Percentiles rank a stretch among this genome's conserved stretches.
These are phyloP conservation scores for Naganishia friedmannii DNA, from an alignment of 768 basidiomycete genomes.

Conservation along the genomic window DNA sequence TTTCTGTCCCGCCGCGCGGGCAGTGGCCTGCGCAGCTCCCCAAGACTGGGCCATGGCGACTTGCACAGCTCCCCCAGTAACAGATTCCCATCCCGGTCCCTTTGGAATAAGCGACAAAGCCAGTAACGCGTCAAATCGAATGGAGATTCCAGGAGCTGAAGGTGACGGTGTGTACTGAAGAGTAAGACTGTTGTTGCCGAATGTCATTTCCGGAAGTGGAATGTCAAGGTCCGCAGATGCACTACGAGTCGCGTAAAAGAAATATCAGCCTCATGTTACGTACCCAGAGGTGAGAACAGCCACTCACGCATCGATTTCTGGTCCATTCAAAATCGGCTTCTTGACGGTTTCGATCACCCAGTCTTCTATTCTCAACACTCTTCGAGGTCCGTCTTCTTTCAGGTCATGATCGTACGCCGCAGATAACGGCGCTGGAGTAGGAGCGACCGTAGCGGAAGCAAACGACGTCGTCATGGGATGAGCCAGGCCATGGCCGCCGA, in stretches of 20 bases:
- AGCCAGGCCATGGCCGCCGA: not conserved
- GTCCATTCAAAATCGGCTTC: slow-evolving; percentile 57
- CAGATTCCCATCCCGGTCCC: slow-evolving; percentile 67
- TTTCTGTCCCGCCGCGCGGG: slow-evolving; percentile 1
- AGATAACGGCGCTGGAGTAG: not conserved
- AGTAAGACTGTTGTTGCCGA: slow-evolving; percentile 74
- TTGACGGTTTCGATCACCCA: slow-evolving; percentile 50
- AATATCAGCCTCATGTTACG: not conserved
- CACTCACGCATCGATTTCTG: slow-evolving; percentile 62
- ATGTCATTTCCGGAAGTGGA: slow-evolving; percentile 94
- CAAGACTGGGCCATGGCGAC: slow-evolving; percentile 94
- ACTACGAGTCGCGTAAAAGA: slow-evolving; percentile 33
- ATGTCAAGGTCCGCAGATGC: slow-evolving; percentile 58
- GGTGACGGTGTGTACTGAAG: slow-evolving; percentile 59
- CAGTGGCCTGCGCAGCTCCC: slow-evolving; percentile 46
- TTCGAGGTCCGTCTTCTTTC: slow-evolving; percentile 24
- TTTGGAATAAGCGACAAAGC: slow-evolving; percentile 65
- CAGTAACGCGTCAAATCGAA: slow-evolving; percentile 65
- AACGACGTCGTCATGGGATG: slow-evolving; percentile 20
- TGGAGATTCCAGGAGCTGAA: slow-evolving; percentile 61
- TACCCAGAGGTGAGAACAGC: not conserved
- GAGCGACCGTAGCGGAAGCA: slow-evolving; percentile 1
- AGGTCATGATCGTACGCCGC: slow-evolving; percentile 23
- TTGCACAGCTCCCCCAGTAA: slow-evolving; percentile 88
- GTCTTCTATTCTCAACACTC: slow-evolving; percentile 49